Percentiles rank a stretch among this genome's conserved stretches.
Evolutionary conservation across 345 rosid genomes (phyloP).

Genomic region (Ceriops decandra): DNA sequence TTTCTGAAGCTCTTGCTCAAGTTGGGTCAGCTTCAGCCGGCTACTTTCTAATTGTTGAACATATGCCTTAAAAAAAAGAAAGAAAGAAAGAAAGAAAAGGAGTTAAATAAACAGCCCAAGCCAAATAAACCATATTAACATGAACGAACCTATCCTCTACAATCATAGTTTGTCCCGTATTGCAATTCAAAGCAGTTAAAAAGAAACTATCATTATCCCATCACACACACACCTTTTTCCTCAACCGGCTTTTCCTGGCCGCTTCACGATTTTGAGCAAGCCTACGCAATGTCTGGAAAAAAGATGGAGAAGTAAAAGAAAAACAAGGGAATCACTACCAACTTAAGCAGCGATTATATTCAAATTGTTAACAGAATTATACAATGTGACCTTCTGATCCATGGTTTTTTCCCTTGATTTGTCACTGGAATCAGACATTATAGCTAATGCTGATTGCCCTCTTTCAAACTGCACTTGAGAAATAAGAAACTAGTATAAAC

Average conservation of each 20-base stretch:
- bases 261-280: constrained; percentile 99
- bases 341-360: not conserved
- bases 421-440: constrained; percentile 79
- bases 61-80: constrained; percentile 51
- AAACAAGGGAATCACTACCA: constrained; percentile 3
- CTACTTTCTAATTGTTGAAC: constrained; percentile 94
- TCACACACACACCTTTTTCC: constrained; percentile 65
- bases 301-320: constrained; percentile 2
- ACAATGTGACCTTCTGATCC: constrained; percentile 73
- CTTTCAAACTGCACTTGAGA: constrained; percentile 55
- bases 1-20: constrained; percentile 92
- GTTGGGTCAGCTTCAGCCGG: constrained; percentile 78
- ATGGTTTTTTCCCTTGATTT: constrained; percentile 75
- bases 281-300: constrained; percentile 72
- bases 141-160: not conserved
- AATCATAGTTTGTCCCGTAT: not conserved
- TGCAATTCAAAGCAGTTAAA: not conserved
- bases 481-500: constrained; percentile 10
- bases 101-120: not conserved
- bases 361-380: not conserved
- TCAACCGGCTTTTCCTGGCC: constrained; percentile 89
- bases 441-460: constrained; percentile 42
- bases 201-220: not conserved
- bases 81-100: constrained; percentile 3
- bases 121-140: not conserved